A percentile compares a stretch with the other conserved stretches of the same genome.
Evolutionary conservation across 306 rosid genomes (phyloP).

Genomic region (Alnus glutinosa): DNA sequence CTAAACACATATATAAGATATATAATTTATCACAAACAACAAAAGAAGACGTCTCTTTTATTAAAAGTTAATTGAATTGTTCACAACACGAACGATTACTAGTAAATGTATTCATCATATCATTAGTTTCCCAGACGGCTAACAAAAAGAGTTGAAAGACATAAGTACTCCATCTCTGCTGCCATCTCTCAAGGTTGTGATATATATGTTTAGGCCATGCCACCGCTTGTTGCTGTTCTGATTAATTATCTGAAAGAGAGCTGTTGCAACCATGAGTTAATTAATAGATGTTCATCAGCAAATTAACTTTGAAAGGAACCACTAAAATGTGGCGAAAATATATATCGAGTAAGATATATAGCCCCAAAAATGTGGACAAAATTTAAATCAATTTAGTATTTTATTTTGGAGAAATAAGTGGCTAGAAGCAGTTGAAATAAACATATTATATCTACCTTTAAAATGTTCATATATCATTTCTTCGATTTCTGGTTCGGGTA

Average conservation of each 20-base stretch:
- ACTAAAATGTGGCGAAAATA: too few species aligned
- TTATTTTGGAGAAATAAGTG: too few species aligned
- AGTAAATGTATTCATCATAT: conserved; percentile 33
- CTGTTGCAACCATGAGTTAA: conserved; percentile 38
- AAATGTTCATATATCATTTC: too few species aligned
- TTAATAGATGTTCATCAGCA: conserved; percentile 17
- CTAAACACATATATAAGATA: not conserved
- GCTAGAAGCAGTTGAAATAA: too few species aligned
- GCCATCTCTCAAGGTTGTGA: conserved; percentile 26
- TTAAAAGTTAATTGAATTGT: conserved; percentile 33
- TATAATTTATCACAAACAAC: not conserved
- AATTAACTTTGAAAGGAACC: not conserved
- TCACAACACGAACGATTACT: conserved; percentile 44
- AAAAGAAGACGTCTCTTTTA: conserved; percentile 8
- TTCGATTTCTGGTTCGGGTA: too few species aligned
- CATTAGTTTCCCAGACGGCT: conserved; percentile 38
- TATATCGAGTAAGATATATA: too few species aligned
- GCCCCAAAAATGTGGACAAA: too few species aligned
- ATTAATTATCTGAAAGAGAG: conserved; percentile 81
- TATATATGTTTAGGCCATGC: conserved; percentile 65
- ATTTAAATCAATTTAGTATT: too few species aligned
- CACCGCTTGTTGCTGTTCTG: conserved; percentile 94
- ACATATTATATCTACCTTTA: too few species aligned
- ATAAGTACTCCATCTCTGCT: not conserved
- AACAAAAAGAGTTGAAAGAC: conserved; percentile 14